phyloP scores from a whole-genome alignment of 2,329 filamentous ascomycete species.

The Pyrenophora tritici-repentis region DNA sequence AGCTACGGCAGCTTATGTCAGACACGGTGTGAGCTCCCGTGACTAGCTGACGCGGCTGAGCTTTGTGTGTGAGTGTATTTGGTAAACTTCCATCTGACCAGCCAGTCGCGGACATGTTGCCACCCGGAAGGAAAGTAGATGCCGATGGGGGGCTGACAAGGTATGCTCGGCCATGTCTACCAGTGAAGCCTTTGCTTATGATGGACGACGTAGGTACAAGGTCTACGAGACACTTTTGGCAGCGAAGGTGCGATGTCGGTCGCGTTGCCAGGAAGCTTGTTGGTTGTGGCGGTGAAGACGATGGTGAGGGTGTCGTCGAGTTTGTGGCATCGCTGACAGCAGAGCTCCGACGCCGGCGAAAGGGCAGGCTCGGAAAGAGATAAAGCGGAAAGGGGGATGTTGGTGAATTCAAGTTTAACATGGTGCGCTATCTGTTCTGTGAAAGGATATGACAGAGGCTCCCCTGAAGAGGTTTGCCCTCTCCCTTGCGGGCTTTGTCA shows the following conservation, averaged over 20 bases:
- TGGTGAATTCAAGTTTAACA: conserved; percentile 17
- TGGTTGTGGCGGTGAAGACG: conserved; percentile 31
- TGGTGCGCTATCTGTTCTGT: background rate
- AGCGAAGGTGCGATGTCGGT: conserved; percentile 61
- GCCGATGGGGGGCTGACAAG: conserved; percentile 58
- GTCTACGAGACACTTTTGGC: conserved; percentile 63
- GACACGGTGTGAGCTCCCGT: conserved; percentile 67
- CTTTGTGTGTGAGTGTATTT: conserved; percentile 62
- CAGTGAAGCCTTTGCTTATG: conserved; percentile 68
- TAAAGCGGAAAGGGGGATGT: conserved; percentile 51
- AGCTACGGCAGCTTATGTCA: conserved; percentile 63
- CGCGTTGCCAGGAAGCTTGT: conserved; percentile 31
- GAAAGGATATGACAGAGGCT: background rate
- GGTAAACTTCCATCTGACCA: conserved; percentile 52
- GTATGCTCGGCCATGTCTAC: conserved; percentile 67
- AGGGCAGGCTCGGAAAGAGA: conserved; percentile 45
- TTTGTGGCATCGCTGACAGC: conserved; percentile 40
- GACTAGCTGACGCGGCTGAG: conserved; percentile 63
- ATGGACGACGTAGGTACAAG: conserved; percentile 64
- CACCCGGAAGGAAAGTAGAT: conserved; percentile 23
- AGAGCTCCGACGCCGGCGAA: conserved; percentile 51
- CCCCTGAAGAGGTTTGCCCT: background rate
- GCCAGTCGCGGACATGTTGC: conserved; percentile 9
- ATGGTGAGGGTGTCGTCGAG: conserved; percentile 20
- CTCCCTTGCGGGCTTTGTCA: conserved; percentile 14